phyloP scores from a whole-genome alignment of 202 grass and related monocot species.

The Schoenoplectus tabernaemontani region DNA sequence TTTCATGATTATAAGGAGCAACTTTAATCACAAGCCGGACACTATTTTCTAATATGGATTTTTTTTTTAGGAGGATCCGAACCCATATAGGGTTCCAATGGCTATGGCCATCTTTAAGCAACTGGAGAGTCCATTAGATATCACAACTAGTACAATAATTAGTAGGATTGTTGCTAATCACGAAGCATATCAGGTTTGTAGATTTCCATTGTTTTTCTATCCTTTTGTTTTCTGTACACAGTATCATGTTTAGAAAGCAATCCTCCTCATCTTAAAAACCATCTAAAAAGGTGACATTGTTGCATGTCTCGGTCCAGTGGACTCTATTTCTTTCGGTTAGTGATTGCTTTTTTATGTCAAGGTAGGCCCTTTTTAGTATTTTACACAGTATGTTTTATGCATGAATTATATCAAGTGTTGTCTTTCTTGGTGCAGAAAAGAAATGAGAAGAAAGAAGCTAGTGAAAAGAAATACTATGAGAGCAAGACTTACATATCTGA shows the following conservation, averaged over 20 bases:
- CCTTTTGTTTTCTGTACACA: background rate
- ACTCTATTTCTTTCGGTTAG: too few species aligned
- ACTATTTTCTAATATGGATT: background rate
- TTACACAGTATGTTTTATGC: background rate
- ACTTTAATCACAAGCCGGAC: conserved; percentile 13
- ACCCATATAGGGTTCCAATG: conserved; percentile 73
- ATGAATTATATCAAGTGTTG: background rate
- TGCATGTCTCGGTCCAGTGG: too few species aligned
- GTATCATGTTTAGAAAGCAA: too few species aligned
- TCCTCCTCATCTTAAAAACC: too few species aligned
- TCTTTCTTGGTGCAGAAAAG: conserved; percentile 51
- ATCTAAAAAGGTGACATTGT: too few species aligned
- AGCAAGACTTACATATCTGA: conserved; percentile 62
- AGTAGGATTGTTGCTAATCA: conserved; percentile 98
- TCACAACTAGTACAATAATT: conserved; percentile 93
- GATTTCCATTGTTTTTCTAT: conserved; percentile 20
- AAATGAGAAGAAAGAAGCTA: conserved; percentile 98
- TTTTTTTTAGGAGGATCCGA: conserved; percentile 49
- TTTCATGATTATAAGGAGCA: background rate
- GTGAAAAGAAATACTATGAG: conserved; percentile 88
- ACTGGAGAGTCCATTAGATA: conserved; percentile 75
- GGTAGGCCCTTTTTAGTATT: too few species aligned
- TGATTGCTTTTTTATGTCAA: too few species aligned
- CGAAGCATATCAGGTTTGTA: conserved; percentile 83
- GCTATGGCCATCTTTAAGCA: conserved; percentile 64